These are phyloP conservation scores for Pestalotiopsis sp. DNA, from an alignment of 2,329 filamentous ascomycete species.

Conservation along the genomic window DNA sequence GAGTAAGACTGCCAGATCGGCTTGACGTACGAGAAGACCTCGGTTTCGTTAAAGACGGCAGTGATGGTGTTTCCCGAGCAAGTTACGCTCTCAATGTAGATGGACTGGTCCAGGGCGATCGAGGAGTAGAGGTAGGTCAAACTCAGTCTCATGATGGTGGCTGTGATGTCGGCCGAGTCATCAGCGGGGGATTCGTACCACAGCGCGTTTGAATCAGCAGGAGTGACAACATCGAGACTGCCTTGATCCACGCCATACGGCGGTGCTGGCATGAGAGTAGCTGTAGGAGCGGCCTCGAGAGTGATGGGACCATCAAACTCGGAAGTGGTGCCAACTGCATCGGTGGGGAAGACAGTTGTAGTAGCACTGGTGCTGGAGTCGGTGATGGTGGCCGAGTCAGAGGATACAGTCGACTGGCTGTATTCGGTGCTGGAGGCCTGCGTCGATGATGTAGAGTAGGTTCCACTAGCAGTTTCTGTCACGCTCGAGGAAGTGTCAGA, in stretches of 20 bases:
- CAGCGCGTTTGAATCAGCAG: background rate
- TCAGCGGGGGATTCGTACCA: background rate
- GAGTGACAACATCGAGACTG: slow-evolving; percentile 4
- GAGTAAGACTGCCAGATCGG: background rate
- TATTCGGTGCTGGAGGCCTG: background rate
- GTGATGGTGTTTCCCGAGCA: background rate
- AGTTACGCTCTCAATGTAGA: slow-evolving; percentile 1
- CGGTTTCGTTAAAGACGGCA: background rate
- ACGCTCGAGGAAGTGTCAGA: background rate
- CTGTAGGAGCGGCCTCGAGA: background rate
- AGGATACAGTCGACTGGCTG: background rate
- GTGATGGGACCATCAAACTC: slow-evolving; percentile 1
- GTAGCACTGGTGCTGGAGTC: background rate
- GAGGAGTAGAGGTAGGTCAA: background rate
- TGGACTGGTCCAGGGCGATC: slow-evolving; percentile 1
- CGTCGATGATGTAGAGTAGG: background rate
- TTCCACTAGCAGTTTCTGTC: background rate
- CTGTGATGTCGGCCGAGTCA: background rate
- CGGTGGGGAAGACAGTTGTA: background rate
- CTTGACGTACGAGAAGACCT: background rate
- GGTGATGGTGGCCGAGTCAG: background rate
- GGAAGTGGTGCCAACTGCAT: background rate
- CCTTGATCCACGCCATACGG: background rate
- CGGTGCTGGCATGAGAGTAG: background rate
- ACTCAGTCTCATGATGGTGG: background rate